phyloP scores from a whole-genome alignment of 495 filamentous ascomycete genomes.

The Xylaria intraflava region DNA sequence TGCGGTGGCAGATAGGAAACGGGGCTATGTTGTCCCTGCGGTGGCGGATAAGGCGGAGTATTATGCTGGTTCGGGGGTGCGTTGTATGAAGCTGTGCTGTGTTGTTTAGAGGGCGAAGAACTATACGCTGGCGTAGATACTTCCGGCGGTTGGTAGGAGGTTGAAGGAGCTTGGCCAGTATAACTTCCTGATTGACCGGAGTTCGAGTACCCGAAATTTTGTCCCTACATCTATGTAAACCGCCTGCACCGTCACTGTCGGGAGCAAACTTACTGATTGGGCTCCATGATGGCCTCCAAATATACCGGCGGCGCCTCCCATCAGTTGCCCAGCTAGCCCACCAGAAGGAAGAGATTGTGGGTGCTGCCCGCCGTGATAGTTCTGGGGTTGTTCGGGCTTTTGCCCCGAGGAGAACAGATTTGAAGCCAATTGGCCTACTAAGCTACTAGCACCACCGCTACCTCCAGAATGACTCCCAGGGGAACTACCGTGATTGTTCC shows the following conservation, averaged over 20 bases:
- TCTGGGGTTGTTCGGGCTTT: slow-evolving; percentile 33
- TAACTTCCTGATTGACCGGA: slow-evolving; percentile 37
- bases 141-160: slow-evolving; percentile 39
- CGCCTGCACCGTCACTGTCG: background rate
- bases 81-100: slow-evolving; percentile 21
- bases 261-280: slow-evolving; percentile 19
- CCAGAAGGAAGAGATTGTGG: slow-evolving; percentile 23
- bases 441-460: slow-evolving; percentile 35
- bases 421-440: slow-evolving; percentile 42
- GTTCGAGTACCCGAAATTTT: slow-evolving; percentile 50
- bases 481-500: slow-evolving; percentile 19
- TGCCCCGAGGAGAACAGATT: slow-evolving; percentile 37
- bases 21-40: background rate
- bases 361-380: slow-evolving; percentile 30
- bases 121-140: slow-evolving; percentile 24
- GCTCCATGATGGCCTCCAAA: slow-evolving; percentile 37
- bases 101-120: slow-evolving; percentile 23
- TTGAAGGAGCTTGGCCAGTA: slow-evolving; percentile 42
- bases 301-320: slow-evolving; percentile 39
- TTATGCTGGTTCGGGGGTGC: slow-evolving; percentile 23
- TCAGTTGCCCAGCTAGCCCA: slow-evolving; percentile 36
- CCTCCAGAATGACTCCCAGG: slow-evolving; percentile 25
- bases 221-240: slow-evolving; percentile 20
- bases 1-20: slow-evolving; percentile 13
- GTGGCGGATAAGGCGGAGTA: slow-evolving; percentile 16